Percentiles rank a stretch among this genome's conserved stretches.
Conservation (phyloP, 441 rosid species). For the Daphne laureola region DNA sequence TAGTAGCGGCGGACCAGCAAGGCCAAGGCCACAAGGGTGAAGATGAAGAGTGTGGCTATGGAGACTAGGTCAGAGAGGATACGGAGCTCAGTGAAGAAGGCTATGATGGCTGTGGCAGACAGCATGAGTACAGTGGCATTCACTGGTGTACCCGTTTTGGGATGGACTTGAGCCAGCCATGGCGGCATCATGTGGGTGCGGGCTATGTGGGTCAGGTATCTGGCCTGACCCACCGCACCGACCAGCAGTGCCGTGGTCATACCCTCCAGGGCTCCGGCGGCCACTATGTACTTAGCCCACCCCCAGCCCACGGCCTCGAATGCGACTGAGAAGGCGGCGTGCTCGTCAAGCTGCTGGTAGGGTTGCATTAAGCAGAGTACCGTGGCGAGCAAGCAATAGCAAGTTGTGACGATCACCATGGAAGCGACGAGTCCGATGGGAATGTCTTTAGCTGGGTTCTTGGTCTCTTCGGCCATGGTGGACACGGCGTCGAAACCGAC, state of each 20-base stretch:
- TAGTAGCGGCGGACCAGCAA: slow-evolving; percentile 70
- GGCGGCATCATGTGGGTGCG: slow-evolving; percentile 85
- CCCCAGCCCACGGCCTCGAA: slow-evolving; percentile 47
- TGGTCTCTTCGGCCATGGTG: slow-evolving; percentile 79
- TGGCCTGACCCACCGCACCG: slow-evolving; percentile 59
- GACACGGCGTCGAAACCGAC: slow-evolving; percentile 74
- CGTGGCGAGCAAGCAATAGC: slow-evolving; percentile 45
- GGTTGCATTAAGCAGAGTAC: slow-evolving; percentile 62
- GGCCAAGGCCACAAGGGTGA: slow-evolving; percentile 63
- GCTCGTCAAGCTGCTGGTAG: slow-evolving; percentile 18
- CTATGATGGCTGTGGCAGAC: slow-evolving; percentile 46
- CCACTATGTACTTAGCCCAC: slow-evolving; percentile 81
- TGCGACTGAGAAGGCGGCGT: slow-evolving; percentile 70
- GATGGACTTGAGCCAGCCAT: slow-evolving; percentile 58
- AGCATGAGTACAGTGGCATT: slow-evolving; percentile 66
- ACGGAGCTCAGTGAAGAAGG: slow-evolving; percentile 49
- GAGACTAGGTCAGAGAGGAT: slow-evolving; percentile 52
- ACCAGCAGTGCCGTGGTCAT: slow-evolving; percentile 72
- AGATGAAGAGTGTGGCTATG: slow-evolving; percentile 60
- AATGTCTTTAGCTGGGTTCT: slow-evolving; percentile 56
- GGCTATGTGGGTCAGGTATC: slow-evolving; percentile 73
- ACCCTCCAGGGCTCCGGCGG: slow-evolving; percentile 68
- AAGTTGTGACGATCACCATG: slow-evolving; percentile 36
- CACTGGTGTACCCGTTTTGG: slow-evolving; percentile 60
- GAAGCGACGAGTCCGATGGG: slow-evolving; percentile 80